A percentile compares a stretch with the other conserved stretches of the same genome.
Evolutionary conservation across 108 stramenopile genomes (phyloP).

Genomic region (Skeletonema menzelii): DNA sequence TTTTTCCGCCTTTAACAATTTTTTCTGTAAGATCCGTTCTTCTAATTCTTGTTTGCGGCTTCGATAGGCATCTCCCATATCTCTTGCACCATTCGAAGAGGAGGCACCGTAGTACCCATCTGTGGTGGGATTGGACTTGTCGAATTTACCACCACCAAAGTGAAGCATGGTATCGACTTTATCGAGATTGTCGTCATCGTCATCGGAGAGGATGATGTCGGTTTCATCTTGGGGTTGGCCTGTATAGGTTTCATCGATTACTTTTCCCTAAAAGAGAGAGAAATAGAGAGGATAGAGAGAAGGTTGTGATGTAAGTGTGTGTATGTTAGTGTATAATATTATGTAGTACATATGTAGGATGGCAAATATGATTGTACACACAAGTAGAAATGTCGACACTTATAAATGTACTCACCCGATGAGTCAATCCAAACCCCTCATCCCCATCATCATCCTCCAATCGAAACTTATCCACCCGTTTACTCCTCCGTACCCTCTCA

Average conservation of each 20-base stretch:
- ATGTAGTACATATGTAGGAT: too few species aligned
- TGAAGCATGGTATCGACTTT: conserved; percentile 86
- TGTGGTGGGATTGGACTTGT: conserved; percentile 2
- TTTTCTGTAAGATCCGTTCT: conserved; percentile 86
- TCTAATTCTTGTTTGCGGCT: conserved; percentile 87
- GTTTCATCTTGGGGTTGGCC: conserved; percentile 43
- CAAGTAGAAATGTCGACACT: too few species aligned
- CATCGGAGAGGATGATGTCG: conserved; percentile 63
- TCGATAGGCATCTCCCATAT: conserved; percentile 63
- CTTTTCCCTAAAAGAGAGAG: conserved; percentile 71
- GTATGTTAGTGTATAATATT: too few species aligned
- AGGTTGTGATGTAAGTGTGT: too few species aligned
- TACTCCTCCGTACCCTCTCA: conserved; percentile 72
- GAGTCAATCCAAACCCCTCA: conserved; percentile 61
- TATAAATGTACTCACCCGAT: conserved; percentile 35
- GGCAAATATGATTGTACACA: too few species aligned
- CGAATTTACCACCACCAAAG: conserved; percentile 81
- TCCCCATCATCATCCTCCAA: conserved; percentile 56
- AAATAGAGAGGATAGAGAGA: too few species aligned
- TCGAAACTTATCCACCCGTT: conserved; percentile 49
- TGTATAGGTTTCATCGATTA: conserved; percentile 61
- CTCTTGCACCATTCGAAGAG: conserved; percentile 38
- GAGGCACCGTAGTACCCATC: conserved; percentile 46
- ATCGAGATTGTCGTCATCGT: conserved; percentile 83
- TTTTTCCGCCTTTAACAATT: conserved; percentile 86